phyloP scores from a whole-genome alignment of 2,329 filamentous ascomycete species.

The Tothia fuscella region DNA sequence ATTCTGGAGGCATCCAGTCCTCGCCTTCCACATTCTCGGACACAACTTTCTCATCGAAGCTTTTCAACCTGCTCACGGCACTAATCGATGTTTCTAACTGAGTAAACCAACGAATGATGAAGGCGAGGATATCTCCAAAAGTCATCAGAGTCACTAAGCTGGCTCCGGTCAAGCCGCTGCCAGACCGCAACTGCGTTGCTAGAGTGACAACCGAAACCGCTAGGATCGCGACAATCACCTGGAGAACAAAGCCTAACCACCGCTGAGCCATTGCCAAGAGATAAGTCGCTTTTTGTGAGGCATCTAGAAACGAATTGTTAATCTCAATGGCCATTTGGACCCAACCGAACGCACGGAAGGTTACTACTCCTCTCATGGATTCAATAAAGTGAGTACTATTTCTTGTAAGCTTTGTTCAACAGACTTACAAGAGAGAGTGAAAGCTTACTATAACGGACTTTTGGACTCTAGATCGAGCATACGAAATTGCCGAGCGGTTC shows the following conservation, averaged over 20 bases:
- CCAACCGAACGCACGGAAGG: conserved; percentile 47
- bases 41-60: conserved; percentile 19
- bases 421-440: no score
- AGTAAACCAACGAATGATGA: conserved; percentile 26
- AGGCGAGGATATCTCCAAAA: conserved; percentile 21
- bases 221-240: conserved; percentile 37
- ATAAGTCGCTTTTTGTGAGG: conserved; percentile 46
- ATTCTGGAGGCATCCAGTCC: background rate
- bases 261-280: conserved; percentile 45
- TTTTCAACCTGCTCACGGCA: conserved; percentile 25
- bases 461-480: conserved; percentile 51
- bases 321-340: conserved; percentile 30
- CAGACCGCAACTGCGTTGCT: conserved; percentile 29
- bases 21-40: conserved; percentile 18
- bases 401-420: no score
- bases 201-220: conserved; percentile 38
- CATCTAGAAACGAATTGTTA: conserved; percentile 38
- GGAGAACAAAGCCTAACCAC: conserved; percentile 43
- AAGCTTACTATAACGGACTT: conserved; percentile 45
- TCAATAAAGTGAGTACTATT: conserved; percentile 47
- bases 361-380: conserved; percentile 42
- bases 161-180: conserved; percentile 23
- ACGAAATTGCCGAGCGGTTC: conserved; percentile 48
- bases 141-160: conserved; percentile 26
- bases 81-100: conserved; percentile 26